phyloP scores from a whole-genome alignment of 352 stramenopile genomes.

The Globisporangium heterothallicum region DNA sequence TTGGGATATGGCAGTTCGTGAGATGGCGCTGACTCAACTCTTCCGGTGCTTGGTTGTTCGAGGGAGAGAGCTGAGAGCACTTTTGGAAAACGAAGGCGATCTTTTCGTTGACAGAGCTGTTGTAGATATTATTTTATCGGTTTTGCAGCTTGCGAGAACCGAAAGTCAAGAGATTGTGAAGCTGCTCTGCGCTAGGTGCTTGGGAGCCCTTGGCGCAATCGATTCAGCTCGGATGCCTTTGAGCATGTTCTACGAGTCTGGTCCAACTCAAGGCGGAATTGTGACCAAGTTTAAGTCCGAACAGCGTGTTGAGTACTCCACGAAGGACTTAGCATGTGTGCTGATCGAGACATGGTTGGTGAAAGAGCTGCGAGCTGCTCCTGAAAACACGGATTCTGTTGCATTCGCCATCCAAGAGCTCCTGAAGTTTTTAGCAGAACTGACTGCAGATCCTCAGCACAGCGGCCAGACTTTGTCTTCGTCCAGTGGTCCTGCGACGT shows the following conservation, averaged over 20 bases:
- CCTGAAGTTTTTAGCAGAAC: slow-evolving; percentile 70
- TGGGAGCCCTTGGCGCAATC: slow-evolving; percentile 76
- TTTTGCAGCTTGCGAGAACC: slow-evolving; percentile 58
- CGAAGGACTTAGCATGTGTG: slow-evolving; percentile 77
- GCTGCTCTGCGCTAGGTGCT: slow-evolving; percentile 60
- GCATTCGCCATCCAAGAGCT: slow-evolving; percentile 85
- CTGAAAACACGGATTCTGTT: slow-evolving; percentile 76
- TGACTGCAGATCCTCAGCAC: slow-evolving; percentile 71
- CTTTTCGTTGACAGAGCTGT: slow-evolving; percentile 57
- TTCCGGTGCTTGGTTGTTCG: slow-evolving; percentile 60
- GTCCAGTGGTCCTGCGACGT: background rate
- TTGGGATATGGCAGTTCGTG: slow-evolving; percentile 71
- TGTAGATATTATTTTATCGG: slow-evolving; percentile 51
- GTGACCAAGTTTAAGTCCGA: slow-evolving; percentile 37
- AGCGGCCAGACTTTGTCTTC: slow-evolving; percentile 38
- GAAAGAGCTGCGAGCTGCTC: slow-evolving; percentile 77
- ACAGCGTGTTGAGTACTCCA: slow-evolving; percentile 54
- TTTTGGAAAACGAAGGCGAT: slow-evolving; percentile 72
- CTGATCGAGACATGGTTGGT: slow-evolving; percentile 80
- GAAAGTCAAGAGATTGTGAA: slow-evolving; percentile 68
- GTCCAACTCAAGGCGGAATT: slow-evolving; percentile 15
- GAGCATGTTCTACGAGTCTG: slow-evolving; percentile 50
- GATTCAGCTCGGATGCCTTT: slow-evolving; percentile 72
- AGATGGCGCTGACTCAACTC: slow-evolving; percentile 70
- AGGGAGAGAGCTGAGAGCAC: slow-evolving; percentile 43